These are phyloP conservation scores for Scenedesmus sp. DNA, from an alignment of 163 green algal species.

Conservation along the genomic window DNA sequence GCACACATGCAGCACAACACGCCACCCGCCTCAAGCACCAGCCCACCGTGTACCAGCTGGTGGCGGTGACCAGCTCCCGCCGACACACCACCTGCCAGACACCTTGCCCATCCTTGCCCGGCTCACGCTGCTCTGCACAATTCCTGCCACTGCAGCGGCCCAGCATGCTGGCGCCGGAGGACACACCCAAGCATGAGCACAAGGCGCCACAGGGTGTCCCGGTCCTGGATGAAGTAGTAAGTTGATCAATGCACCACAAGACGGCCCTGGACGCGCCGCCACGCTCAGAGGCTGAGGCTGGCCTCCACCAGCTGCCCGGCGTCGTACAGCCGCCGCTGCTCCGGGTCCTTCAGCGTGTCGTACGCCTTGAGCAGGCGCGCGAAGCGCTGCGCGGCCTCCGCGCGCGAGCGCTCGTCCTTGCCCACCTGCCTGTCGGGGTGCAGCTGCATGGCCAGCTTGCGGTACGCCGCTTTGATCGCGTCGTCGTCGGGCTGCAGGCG, in stretches of 20 bases:
- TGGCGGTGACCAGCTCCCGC: background rate
- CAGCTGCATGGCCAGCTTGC: constrained; percentile 48
- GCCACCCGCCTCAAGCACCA: background rate
- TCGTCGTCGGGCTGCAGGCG: constrained; percentile 26
- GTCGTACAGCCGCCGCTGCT: constrained; percentile 46
- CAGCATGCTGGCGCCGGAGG: too few relatives aligned
- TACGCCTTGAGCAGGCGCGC: constrained; percentile 51
- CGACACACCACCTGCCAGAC: background rate
- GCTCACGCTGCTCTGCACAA: too few relatives aligned
- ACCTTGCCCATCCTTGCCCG: background rate
- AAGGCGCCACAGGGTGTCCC: too few relatives aligned
- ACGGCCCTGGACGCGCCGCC: too few relatives aligned
- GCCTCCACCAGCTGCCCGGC: constrained; percentile 45
- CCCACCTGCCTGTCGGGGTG: constrained; percentile 47
- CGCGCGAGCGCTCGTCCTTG: constrained; percentile 37
- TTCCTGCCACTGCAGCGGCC: too few relatives aligned
- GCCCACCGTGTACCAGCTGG: background rate
- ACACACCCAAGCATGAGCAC: too few relatives aligned
- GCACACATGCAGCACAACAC: background rate
- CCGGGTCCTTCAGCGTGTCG: constrained; percentile 49
- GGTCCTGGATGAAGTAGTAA: too few relatives aligned
- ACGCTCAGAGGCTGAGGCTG: constrained; percentile 49
- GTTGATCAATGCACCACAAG: too few relatives aligned
- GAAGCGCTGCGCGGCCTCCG: constrained; percentile 30
- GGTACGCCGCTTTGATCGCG: constrained; percentile 39